Evolutionary conservation across 768 basidiomycete species (phyloP).

Genomic region (Leccinum subgranulosum): DNA sequence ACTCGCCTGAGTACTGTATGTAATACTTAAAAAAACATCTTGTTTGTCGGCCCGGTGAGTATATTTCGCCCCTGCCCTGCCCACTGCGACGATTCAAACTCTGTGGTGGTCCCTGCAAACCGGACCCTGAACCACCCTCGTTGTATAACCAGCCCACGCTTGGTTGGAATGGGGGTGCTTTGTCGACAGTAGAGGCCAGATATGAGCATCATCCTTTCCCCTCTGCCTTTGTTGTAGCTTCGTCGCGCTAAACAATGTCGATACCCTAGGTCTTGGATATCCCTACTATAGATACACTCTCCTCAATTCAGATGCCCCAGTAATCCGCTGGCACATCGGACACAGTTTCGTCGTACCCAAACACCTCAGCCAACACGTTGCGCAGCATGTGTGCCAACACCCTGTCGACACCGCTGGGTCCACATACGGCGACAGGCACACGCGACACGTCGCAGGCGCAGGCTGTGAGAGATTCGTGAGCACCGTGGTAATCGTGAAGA

Average conservation of each 20-base stretch:
- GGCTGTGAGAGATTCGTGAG: conserved; percentile 14
- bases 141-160: conserved; percentile 46
- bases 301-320: conserved; percentile 68
- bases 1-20: conserved; percentile 59
- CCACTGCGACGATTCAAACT: conserved; percentile 50
- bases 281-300: conserved; percentile 60
- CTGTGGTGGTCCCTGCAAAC: conserved; percentile 56
- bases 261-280: background rate
- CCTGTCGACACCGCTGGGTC: conserved; percentile 81
- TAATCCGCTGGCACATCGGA: conserved; percentile 86
- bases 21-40: conserved; percentile 27
- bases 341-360: conserved; percentile 79
- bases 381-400: conserved; percentile 86
- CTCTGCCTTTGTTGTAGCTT: background rate
- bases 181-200: conserved; percentile 87
- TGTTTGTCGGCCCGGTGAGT: conserved; percentile 29
- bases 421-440: conserved; percentile 73
- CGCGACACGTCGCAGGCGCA: conserved; percentile 52
- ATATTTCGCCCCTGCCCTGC: background rate
- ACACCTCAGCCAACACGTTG: conserved; percentile 82
- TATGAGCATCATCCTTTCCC: conserved; percentile 50
- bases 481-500: conserved; percentile 30
- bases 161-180: conserved; percentile 45
- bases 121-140: conserved; percentile 26
- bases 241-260: conserved; percentile 4